phyloP scores from a whole-genome alignment of 306 rosid genomes.

The Quercus glauca region DNA sequence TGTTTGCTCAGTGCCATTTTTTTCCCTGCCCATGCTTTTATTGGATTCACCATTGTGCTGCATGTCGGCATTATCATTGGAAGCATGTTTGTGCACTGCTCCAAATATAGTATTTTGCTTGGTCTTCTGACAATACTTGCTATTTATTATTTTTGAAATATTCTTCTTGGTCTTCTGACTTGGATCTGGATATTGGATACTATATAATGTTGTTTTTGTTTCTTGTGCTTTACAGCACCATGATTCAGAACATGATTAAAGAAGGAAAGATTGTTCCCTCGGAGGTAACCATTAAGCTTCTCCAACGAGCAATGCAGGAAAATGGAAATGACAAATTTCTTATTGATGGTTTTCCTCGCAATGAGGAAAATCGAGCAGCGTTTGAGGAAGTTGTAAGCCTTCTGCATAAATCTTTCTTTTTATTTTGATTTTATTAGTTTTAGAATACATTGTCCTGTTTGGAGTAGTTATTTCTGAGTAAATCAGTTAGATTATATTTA shows the following conservation, averaged over 20 bases:
- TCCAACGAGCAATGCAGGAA: slow-evolving; percentile 75
- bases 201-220: not conserved
- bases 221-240: slow-evolving; percentile 57
- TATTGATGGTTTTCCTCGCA: slow-evolving; percentile 98
- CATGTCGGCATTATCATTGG: not conserved
- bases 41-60: not conserved
- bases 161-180: not conserved
- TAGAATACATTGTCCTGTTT: not conserved
- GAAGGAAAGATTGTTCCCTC: slow-evolving; percentile 98
- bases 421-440: not conserved
- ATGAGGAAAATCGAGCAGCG: slow-evolving; percentile 99
- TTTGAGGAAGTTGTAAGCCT: slow-evolving; percentile 81
- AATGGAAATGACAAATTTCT: slow-evolving; percentile 84
- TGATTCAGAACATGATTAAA: slow-evolving; percentile 92
- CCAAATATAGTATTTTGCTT: not conserved
- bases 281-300: slow-evolving; percentile 90
- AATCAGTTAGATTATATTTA: not conserved
- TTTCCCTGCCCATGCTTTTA: not conserved
- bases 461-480: not conserved
- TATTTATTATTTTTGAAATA: no score
- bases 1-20: not conserved
- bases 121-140: not conserved
- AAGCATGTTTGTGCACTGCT: not conserved
- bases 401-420: not conserved
- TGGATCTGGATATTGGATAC: not conserved